Conservation (phyloP, 805 yeast species). For the Wickerhamiella bombiphila region DNA sequence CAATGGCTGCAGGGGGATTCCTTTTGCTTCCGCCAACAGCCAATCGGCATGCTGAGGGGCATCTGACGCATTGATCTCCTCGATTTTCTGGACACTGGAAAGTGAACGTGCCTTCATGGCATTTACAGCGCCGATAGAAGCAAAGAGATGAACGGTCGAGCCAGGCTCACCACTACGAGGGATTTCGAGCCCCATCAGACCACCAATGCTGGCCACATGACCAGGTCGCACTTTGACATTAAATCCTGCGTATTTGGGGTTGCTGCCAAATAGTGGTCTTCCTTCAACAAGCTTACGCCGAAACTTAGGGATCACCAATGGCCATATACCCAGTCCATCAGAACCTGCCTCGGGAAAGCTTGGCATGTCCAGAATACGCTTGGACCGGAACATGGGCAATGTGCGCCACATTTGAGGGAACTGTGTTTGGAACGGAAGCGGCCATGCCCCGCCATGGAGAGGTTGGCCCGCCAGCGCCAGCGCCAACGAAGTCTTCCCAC, state of each 20-base stretch:
- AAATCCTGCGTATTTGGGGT: slow-evolving; percentile 14
- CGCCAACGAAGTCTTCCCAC: slow-evolving; percentile 71
- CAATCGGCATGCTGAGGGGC: slow-evolving; percentile 15
- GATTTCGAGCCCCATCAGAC: slow-evolving; percentile 20
- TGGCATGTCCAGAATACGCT: slow-evolving; percentile 19
- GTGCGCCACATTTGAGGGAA: slow-evolving; percentile 30
- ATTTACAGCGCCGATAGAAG: slow-evolving; percentile 17
- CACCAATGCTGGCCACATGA: slow-evolving; percentile 24
- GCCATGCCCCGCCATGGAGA: slow-evolving; percentile 28
- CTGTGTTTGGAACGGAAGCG: slow-evolving; percentile 62
- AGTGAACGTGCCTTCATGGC: slow-evolving; percentile 15
- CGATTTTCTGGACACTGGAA: slow-evolving; percentile 15
- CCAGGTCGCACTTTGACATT: slow-evolving; percentile 20
- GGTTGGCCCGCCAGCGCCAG: slow-evolving; percentile 42
- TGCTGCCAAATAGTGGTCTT: slow-evolving; percentile 13
- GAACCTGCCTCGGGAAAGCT: slow-evolving; percentile 23
- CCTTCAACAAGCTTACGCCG: slow-evolving; percentile 18
- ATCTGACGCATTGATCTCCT: slow-evolving; percentile 8
- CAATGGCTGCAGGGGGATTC: slow-evolving; percentile 3
- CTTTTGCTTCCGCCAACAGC: slow-evolving; percentile 10
- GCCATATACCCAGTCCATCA: slow-evolving; percentile 10
- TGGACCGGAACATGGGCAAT: slow-evolving; percentile 17
- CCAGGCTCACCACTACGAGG: slow-evolving; percentile 12
- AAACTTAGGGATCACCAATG: slow-evolving; percentile 10
- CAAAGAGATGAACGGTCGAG: slow-evolving; percentile 20